Evolutionary conservation across 1,284 basidiomycete genomes (phyloP).

Genomic region (Rhodotorula sp.): DNA sequence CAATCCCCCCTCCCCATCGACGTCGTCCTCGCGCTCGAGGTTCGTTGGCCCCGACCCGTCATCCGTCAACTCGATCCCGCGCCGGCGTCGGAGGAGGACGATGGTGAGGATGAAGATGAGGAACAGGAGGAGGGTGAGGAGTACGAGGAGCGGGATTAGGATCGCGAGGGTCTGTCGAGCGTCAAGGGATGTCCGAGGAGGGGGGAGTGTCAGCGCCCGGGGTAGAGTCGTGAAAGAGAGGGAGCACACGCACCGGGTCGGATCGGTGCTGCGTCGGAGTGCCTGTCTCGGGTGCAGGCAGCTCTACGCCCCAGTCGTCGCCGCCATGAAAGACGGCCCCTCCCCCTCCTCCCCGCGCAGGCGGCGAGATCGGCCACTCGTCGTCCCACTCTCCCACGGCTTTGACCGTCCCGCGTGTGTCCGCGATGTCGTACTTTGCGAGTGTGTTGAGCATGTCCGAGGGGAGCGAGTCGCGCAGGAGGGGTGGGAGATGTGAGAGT

Average conservation of each 20-base stretch:
- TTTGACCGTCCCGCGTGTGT: too few relatives aligned
- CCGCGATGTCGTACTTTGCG: neutral
- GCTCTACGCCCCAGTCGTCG: neutral
- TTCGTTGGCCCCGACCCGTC: conserved; percentile 82
- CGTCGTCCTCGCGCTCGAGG: conserved; percentile 75
- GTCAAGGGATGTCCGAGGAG: neutral
- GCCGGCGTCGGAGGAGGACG: conserved; percentile 66
- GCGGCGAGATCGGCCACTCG: too few relatives aligned
- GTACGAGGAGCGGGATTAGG: conserved; percentile 84
- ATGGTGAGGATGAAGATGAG: conserved; percentile 84
- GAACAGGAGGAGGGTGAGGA: conserved; percentile 88
- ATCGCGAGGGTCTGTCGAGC: conserved; percentile 48
- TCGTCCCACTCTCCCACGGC: too few relatives aligned
- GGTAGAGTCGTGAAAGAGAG: neutral
- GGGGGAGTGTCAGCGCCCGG: neutral
- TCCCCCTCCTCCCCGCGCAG: too few relatives aligned
- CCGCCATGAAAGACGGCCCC: neutral
- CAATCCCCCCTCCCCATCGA: conserved; percentile 77
- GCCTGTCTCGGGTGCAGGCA: neutral
- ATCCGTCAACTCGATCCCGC: conserved; percentile 56
- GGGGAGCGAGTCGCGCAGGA: neutral
- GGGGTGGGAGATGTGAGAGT: neutral
- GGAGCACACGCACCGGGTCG: neutral
- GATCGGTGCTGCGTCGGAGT: neutral
- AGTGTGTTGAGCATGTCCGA: neutral